Percentiles rank a stretch among this genome's conserved stretches.
These are phyloP conservation scores for Clathrospora elynae DNA, from an alignment of 2,329 filamentous ascomycete species.

Conservation along the genomic window DNA sequence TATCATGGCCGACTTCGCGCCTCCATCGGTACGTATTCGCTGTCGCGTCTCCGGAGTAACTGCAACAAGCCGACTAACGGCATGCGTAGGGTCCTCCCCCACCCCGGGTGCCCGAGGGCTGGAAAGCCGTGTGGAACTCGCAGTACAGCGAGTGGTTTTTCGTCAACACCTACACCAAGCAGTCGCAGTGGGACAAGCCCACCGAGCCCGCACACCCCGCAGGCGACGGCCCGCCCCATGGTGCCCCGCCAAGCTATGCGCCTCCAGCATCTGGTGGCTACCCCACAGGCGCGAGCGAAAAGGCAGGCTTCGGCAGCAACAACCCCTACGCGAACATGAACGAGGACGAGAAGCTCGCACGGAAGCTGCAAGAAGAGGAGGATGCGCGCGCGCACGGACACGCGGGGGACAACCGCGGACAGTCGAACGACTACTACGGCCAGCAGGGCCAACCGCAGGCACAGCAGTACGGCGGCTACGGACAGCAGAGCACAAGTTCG, in stretches of 20 bases:
- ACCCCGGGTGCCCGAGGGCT: conserved; percentile 73
- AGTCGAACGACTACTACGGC: conserved; percentile 57
- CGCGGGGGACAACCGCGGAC: conserved; percentile 49
- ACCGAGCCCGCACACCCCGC: conserved; percentile 67
- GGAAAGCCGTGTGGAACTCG: conserved; percentile 81
- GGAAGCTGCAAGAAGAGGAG: conserved; percentile 82
- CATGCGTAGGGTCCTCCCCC: conserved; percentile 57
- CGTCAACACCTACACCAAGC: conserved; percentile 84
- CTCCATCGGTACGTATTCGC: conserved; percentile 38
- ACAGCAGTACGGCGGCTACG: conserved; percentile 28
- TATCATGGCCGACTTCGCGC: conserved; percentile 44
- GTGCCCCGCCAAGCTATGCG: conserved; percentile 71
- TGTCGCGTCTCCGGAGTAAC: conserved; percentile 5
- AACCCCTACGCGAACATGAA: conserved; percentile 69
- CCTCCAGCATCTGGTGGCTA: conserved; percentile 46
- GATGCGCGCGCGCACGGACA: conserved; percentile 61
- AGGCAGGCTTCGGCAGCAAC: conserved; percentile 59
- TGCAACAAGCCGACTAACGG: conserved; percentile 14
- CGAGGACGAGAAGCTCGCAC: conserved; percentile 75
- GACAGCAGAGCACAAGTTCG: conserved; percentile 31
- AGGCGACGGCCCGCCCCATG: conserved; percentile 55
- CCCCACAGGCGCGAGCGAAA: conserved; percentile 49
- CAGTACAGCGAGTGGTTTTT: conserved; percentile 95
- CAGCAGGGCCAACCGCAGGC: conserved; percentile 15
- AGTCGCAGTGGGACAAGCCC: conserved; percentile 89